Conservation (phyloP, 345 rosid species). For the Corchorus capsularis region DNA sequence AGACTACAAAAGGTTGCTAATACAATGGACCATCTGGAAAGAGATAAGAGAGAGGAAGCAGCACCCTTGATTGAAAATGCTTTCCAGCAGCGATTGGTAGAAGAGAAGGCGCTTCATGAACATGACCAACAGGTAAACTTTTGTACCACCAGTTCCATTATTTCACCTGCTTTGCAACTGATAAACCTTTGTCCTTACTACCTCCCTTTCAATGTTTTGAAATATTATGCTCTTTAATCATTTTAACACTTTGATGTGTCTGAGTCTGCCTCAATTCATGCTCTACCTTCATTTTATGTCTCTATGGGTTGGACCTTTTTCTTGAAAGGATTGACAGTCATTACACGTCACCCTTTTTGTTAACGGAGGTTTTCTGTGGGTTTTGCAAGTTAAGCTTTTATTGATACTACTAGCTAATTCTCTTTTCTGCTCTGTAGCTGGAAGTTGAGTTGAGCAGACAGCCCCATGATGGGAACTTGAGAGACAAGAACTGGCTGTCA, state of each 20-base stretch:
- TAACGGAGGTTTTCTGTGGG: too few species aligned
- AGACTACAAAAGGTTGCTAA: slow-evolving; percentile 81
- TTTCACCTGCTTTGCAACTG: not conserved
- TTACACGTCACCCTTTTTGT: too few species aligned
- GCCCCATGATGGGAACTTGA: slow-evolving; percentile 92
- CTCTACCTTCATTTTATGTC: not conserved
- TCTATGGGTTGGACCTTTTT: too few species aligned
- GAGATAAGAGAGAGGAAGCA: slow-evolving; percentile 97
- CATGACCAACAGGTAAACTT: slow-evolving; percentile 79
- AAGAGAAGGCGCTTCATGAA: slow-evolving; percentile 84
- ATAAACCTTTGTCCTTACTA: not conserved
- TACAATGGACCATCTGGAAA: slow-evolving; percentile 94
- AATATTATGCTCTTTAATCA: not conserved
- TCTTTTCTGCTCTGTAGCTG: slow-evolving; percentile 40
- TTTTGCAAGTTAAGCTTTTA: not conserved
- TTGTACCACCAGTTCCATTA: not conserved
- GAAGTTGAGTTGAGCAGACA: slow-evolving; percentile 89
- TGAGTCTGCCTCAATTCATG: not conserved
- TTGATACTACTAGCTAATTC: too few species aligned
- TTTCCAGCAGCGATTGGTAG: slow-evolving; percentile 76
- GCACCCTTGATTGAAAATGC: slow-evolving; percentile 95
- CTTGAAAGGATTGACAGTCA: too few species aligned
- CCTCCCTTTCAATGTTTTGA: not conserved
- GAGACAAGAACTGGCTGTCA: slow-evolving; percentile 75
- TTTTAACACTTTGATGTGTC: not conserved